phyloP scores from a whole-genome alignment of 2,329 filamentous ascomycete genomes.

The Amylocarpus encephaloides region DNA sequence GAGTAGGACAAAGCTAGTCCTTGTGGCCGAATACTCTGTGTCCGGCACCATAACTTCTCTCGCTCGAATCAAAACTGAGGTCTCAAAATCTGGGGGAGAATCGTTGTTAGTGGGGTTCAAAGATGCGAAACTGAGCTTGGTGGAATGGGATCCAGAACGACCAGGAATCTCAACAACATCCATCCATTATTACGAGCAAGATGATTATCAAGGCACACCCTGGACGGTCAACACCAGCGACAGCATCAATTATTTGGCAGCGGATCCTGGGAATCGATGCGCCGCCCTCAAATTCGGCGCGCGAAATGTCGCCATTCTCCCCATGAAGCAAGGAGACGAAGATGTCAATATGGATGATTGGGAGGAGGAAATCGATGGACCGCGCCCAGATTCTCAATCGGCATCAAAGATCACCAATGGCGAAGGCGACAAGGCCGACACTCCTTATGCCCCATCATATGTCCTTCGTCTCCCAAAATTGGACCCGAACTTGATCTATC shows the following conservation, averaged over 20 bases:
- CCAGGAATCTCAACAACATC: conserved; percentile 80
- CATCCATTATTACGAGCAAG: conserved; percentile 96
- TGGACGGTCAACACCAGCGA: conserved; percentile 72
- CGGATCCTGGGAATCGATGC: conserved; percentile 88
- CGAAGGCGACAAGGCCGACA: conserved; percentile 36
- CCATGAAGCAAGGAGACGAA: conserved; percentile 79
- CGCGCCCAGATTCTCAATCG: conserved; percentile 45
- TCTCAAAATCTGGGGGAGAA: conserved; percentile 74
- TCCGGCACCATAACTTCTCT: conserved; percentile 81
- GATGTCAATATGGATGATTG: conserved; percentile 90
- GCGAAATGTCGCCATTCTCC: conserved; percentile 85
- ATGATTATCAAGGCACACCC: conserved; percentile 75
- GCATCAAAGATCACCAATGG: conserved; percentile 29
- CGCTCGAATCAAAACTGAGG: conserved; percentile 65
- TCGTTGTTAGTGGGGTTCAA: conserved; percentile 77
- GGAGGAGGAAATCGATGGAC: conserved; percentile 73
- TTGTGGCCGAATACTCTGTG: conserved; percentile 77
- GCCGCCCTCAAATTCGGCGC: conserved; percentile 89
- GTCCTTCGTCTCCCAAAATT: conserved; percentile 84
- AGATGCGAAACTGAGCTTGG: conserved; percentile 86
- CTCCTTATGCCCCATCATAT: conserved; percentile 85
- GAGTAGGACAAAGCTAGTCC: conserved; percentile 69
- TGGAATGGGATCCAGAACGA: conserved; percentile 86
- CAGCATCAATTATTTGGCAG: conserved; percentile 74
- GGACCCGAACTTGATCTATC: conserved; percentile 80